These are phyloP conservation scores for Tolypocladium amazonense DNA, from an alignment of 2,329 filamentous ascomycete species.

Conservation along the genomic window DNA sequence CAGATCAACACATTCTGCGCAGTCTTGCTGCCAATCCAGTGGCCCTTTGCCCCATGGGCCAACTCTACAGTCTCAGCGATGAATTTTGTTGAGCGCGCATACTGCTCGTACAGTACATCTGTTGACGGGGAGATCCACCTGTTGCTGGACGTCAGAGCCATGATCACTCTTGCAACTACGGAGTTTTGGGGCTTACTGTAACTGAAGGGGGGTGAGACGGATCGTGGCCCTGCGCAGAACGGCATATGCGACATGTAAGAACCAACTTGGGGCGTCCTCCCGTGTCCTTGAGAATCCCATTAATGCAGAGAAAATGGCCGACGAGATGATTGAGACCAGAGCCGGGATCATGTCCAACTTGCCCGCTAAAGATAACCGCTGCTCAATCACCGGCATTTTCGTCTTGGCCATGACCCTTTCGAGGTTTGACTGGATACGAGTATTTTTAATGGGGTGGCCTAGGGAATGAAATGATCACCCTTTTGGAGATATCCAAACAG, in stretches of 20 bases:
- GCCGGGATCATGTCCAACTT: conserved; percentile 10
- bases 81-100: conserved; percentile 5
- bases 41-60: conserved; percentile 7
- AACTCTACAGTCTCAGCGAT: conserved; percentile 9
- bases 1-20: conserved; percentile 11
- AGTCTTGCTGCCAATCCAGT: conserved; percentile 11
- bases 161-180: not conserved
- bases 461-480: no score
- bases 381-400: not conserved
- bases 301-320: not conserved
- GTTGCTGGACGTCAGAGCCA: not conserved
- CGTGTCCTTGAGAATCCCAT: not conserved
- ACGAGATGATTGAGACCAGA: conserved; percentile 3
- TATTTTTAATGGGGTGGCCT: not conserved
- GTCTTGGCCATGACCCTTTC: not conserved
- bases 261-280: conserved; percentile 8
- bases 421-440: not conserved
- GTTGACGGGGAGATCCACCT: conserved; percentile 10
- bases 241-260: conserved; percentile 12
- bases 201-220: conserved; percentile 8
- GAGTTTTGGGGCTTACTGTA: conserved; percentile 5
- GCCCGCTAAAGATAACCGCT: conserved; percentile 4
- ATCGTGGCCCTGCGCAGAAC: conserved; percentile 7
- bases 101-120: conserved; percentile 8
- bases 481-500: not conserved